Conservation (phyloP, 1,284 basidiomycete species). For the Boletus sp. region DNA sequence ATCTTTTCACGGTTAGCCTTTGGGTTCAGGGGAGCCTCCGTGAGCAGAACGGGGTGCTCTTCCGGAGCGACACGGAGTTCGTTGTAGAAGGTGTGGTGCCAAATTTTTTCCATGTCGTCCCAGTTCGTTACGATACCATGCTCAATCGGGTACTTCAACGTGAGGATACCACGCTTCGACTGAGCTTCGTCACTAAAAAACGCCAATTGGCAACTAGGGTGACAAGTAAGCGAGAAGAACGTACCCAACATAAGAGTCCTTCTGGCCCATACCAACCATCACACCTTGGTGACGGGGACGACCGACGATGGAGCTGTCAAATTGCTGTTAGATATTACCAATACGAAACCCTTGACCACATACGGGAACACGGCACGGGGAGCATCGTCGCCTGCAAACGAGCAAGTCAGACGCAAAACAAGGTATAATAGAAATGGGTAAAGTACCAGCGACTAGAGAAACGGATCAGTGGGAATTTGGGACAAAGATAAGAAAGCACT, state of each 20-base stretch:
- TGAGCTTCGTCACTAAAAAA: slow-evolving; percentile 76
- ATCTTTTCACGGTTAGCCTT: slow-evolving; percentile 93
- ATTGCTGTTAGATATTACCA: slow-evolving; percentile 9
- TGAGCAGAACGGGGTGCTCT: slow-evolving; percentile 87
- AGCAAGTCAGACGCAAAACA: slow-evolving; percentile 12
- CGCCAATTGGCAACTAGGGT: neutral
- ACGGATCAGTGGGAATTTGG: slow-evolving; percentile 6
- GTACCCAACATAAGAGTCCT: slow-evolving; percentile 78
- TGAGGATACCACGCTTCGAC: slow-evolving; percentile 90
- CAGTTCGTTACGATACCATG: slow-evolving; percentile 90
- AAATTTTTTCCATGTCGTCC: slow-evolving; percentile 93
- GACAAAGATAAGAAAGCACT: slow-evolving; percentile 16
- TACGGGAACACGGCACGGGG: slow-evolving; percentile 74
- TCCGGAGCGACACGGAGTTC: slow-evolving; percentile 76
- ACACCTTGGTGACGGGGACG: slow-evolving; percentile 85
- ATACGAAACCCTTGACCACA: slow-evolving; percentile 26
- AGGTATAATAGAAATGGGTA: neutral
- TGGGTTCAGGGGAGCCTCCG: slow-evolving; percentile 85
- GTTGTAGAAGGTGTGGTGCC: slow-evolving; percentile 86
- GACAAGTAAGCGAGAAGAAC: slow-evolving; percentile 9
- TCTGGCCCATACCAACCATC: slow-evolving; percentile 81
- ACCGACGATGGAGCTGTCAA: slow-evolving; percentile 72
- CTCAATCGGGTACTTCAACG: slow-evolving; percentile 77
- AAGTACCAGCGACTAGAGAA: slow-evolving; percentile 26
- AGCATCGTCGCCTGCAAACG: slow-evolving; percentile 62